A percentile compares a stretch with the other conserved stretches of the same genome.
Conservation (phyloP, 768 basidiomycete genomes). For the Leccinum subgranulosum region DNA sequence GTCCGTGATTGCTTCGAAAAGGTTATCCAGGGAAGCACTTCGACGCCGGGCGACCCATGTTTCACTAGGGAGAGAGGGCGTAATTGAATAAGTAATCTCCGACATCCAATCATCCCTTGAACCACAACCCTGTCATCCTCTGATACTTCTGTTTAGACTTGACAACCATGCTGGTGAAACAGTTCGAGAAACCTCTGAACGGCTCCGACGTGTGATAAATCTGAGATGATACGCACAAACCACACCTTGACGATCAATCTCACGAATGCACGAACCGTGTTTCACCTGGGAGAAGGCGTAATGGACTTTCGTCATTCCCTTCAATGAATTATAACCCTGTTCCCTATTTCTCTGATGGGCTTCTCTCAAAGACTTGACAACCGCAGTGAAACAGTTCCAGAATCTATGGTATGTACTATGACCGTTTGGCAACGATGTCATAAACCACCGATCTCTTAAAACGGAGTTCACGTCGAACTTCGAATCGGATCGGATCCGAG, state of each 20-base stretch:
- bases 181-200: neutral
- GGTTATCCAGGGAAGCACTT: neutral
- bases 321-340: neutral
- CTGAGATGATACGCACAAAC: neutral
- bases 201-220: neutral
- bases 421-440: neutral
- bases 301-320: neutral
- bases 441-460: neutral
- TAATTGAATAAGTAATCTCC: neutral
- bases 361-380: constrained; percentile 3
- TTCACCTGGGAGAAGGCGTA: neutral
- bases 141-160: neutral
- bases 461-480: neutral
- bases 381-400: constrained; percentile 2
- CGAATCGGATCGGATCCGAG: neutral
- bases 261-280: neutral
- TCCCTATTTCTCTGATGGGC: neutral
- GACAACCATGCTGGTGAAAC: neutral
- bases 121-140: neutral
- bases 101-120: neutral
- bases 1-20: neutral
- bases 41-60: neutral
- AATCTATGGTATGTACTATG: neutral
- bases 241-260: neutral
- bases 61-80: neutral